Evolutionary conservation across 148 eudicot genomes (phyloP), one percentile per base, ranked within the genome.

Genomic region (Rhododendron simsii): DNA sequence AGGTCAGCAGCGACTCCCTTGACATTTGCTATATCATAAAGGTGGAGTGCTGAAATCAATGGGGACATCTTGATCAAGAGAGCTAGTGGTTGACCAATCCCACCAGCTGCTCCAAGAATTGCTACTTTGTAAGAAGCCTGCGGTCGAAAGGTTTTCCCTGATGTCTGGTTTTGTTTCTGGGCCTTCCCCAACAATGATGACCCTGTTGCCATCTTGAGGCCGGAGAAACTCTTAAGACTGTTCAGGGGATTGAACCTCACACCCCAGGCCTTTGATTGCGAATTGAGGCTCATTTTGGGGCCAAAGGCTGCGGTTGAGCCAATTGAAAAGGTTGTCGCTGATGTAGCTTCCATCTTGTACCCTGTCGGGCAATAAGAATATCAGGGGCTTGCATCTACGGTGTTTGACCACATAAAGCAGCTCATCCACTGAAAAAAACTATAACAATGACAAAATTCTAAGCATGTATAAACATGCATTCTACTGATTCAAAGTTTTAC

Each of bases 1-100:
- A 96, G 92, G 85, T 96, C 98, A 83, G 98, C 98, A 37, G 98
- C 98, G 86, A 96, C 98, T 80, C 98, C 96, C 89, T 94, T 96
- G 74, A 94, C 98, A 85, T 96, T 96, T 55, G 98, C 98, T 78
- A 96, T 91, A 89, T 96, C 98, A 55, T 96, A 96, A 23, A 96
- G 98, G 89, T 93, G 92, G 78, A 96, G 90, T 21, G 85, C 61
- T 44, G 98, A 96, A 14, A 96, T 95, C 37, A 96, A 84, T 20
- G 98, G 98, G 2, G 98, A 96, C 98, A 96, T 96, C 86, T 96
- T 96, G 73, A 96, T 76, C 35, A 94, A 87, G 81, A 96, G 98
- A 11, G 98, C 86, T 59, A 96, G 89, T 18, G 98, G 95, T 84
- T 96, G 98, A 45, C 98, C 98, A 5, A 96, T 94, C 35, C 98